A percentile compares a stretch with the other conserved stretches of the same genome.
Evolutionary conservation across 352 stramenopile species (phyloP).

Genomic region (Phytopythium oedochilum): DNA sequence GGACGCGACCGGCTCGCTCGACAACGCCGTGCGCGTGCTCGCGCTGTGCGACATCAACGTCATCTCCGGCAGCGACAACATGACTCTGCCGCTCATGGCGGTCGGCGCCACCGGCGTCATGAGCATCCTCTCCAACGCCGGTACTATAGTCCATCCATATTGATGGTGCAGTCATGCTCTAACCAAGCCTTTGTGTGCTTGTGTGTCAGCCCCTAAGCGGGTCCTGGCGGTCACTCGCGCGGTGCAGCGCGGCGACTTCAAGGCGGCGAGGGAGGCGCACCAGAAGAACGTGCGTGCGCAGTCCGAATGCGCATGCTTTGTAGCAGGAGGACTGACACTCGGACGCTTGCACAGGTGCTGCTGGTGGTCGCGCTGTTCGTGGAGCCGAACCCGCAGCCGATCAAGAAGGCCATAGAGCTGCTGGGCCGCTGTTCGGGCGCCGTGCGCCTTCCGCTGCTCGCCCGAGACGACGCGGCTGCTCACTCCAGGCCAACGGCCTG

Average conservation of each 20-base stretch:
- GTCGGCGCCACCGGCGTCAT: constrained; percentile 84
- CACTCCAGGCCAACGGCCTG: constrained; percentile 40
- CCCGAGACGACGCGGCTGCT: constrained; percentile 40
- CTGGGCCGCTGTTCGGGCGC: constrained; percentile 53
- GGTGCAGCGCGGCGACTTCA: constrained; percentile 69
- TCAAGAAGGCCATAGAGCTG: constrained; percentile 72
- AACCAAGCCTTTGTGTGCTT: too few species aligned
- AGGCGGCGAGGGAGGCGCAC: constrained; percentile 58
- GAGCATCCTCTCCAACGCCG: constrained; percentile 82
- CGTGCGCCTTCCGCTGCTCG: constrained; percentile 43
- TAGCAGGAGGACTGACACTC: too few species aligned
- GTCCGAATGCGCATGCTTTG: background rate
- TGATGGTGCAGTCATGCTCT: too few species aligned
- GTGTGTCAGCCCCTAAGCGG: constrained; percentile 42
- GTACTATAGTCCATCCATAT: too few species aligned
- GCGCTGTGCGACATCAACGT: constrained; percentile 84
- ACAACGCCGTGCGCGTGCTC: constrained; percentile 78
- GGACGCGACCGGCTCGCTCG: constrained; percentile 91
- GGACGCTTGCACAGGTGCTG: constrained; percentile 22
- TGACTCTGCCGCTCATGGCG: constrained; percentile 83
- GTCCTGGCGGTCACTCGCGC: constrained; percentile 72
- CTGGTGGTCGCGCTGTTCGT: constrained; percentile 70
- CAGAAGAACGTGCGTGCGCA: constrained; percentile 45
- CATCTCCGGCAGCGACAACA: constrained; percentile 81
- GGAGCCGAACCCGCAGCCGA: constrained; percentile 74